phyloP scores from a whole-genome alignment of 1,139 yeast species.

The Protomyces gravidus region DNA sequence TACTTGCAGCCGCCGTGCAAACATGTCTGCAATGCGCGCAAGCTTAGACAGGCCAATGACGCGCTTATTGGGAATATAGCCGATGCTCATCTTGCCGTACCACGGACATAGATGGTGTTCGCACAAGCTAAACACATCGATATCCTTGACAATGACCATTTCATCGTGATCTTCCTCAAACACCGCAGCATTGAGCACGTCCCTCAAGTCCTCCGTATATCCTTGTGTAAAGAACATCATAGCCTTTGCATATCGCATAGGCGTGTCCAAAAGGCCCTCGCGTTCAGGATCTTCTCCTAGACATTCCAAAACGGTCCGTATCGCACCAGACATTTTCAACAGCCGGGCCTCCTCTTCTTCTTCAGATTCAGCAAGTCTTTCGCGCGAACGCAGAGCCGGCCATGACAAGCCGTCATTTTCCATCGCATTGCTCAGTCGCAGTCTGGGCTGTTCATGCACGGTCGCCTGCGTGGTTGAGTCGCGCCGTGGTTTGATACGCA shows the following conservation, averaged over 20 bases:
- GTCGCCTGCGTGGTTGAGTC: slow-evolving; percentile 13
- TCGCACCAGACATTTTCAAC: slow-evolving; percentile 75
- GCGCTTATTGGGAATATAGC: slow-evolving; percentile 88
- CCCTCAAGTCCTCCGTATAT: slow-evolving; percentile 84
- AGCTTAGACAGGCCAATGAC: slow-evolving; percentile 92
- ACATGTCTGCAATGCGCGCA: slow-evolving; percentile 96
- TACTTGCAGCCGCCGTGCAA: slow-evolving; percentile 87
- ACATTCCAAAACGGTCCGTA: slow-evolving; percentile 71
- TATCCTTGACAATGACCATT: slow-evolving; percentile 95
- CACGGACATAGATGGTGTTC: slow-evolving; percentile 98
- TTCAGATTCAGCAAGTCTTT: slow-evolving; percentile 8
- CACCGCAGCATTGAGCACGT: slow-evolving; percentile 89
- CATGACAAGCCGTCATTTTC: slow-evolving; percentile 28
- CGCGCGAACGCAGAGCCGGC: slow-evolving; percentile 25
- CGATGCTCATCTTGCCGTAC: slow-evolving; percentile 64
- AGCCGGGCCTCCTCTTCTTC: slow-evolving; percentile 37
- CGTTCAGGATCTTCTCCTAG: slow-evolving; percentile 87
- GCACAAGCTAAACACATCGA: slow-evolving; percentile 84
- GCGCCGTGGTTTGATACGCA: slow-evolving; percentile 18
- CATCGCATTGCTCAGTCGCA: slow-evolving; percentile 22
- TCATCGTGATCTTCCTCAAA: slow-evolving; percentile 98
- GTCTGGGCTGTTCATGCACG: slow-evolving; percentile 6
- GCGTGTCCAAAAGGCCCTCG: slow-evolving; percentile 90
- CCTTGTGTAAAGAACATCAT: slow-evolving; percentile 95
- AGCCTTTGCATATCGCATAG: slow-evolving; percentile 93